Conservation (phyloP, 176 grass and related monocot species). For the Saccharum spontaneum region DNA sequence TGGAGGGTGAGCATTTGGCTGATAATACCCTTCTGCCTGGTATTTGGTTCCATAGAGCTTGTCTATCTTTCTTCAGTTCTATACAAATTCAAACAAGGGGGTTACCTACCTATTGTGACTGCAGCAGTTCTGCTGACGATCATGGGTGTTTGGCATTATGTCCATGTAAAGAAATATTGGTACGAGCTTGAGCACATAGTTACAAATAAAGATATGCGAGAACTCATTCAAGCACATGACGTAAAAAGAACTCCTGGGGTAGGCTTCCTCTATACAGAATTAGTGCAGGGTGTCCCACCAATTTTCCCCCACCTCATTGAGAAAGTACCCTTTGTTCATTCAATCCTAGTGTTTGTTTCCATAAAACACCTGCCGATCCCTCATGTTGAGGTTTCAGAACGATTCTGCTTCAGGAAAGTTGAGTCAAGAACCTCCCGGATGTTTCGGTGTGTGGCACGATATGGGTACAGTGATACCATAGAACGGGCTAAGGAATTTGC, state of each 20-base stretch:
- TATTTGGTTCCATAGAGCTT: conserved; percentile 41
- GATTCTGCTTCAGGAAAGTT: conserved; percentile 49
- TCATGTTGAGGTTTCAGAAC: conserved; percentile 35
- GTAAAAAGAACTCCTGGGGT: conserved; percentile 41
- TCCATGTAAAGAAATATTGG: conserved; percentile 48
- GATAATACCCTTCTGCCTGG: conserved; percentile 41
- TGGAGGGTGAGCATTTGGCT: conserved; percentile 50
- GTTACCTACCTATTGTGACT: conserved; percentile 43
- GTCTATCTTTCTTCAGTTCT: conserved; percentile 52
- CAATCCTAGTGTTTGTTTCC: conserved; percentile 52
- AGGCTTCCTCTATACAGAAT: conserved; percentile 51
- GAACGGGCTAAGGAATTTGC: conserved; percentile 43
- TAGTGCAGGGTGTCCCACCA: conserved; percentile 55
- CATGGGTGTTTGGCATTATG: conserved; percentile 62
- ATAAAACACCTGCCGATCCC: conserved; percentile 50
- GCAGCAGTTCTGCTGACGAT: conserved; percentile 28
- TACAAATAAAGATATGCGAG: conserved; percentile 17
- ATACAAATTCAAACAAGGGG: conserved; percentile 56
- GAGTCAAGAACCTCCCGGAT: conserved; percentile 8
- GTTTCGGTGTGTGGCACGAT: conserved; percentile 56
- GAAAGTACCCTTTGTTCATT: conserved; percentile 50
- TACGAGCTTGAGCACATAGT: conserved; percentile 46
- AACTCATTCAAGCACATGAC: background rate
- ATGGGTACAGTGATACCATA: conserved; percentile 46
- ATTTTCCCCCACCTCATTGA: conserved; percentile 56